Conservation (phyloP, 2,329 filamentous ascomycete genomes). For the Seiridium unicorne region DNA sequence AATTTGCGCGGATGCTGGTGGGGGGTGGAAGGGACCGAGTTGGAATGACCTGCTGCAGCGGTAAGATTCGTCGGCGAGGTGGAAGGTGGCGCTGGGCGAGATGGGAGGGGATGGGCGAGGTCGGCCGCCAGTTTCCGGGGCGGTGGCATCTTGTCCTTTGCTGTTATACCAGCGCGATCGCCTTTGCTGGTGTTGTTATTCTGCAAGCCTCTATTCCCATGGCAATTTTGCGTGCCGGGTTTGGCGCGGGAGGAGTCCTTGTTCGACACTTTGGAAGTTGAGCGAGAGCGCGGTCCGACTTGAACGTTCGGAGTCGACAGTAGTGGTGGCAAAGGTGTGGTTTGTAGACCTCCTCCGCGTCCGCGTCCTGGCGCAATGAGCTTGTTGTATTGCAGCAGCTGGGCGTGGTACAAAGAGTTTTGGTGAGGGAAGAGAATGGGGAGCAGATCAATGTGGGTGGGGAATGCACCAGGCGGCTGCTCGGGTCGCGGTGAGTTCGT, state of each 20-base stretch:
- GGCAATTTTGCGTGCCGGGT: constrained; percentile 51
- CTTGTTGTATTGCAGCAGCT: constrained; percentile 65
- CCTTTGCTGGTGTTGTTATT: constrained; percentile 49
- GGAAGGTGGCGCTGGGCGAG: constrained; percentile 21
- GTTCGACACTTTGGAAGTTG: constrained; percentile 59
- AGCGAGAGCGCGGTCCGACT: constrained; percentile 55
- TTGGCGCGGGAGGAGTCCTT: constrained; percentile 48
- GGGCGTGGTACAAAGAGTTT: constrained; percentile 57
- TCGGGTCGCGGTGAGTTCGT: constrained; percentile 4
- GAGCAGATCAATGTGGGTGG: constrained; percentile 50
- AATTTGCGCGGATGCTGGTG: constrained; percentile 85
- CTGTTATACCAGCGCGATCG: constrained; percentile 61
- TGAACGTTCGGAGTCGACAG: constrained; percentile 56
- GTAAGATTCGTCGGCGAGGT: constrained; percentile 47
- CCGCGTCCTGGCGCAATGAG: constrained; percentile 57
- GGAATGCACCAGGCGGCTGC: constrained; percentile 18
- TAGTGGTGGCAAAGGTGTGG: constrained; percentile 52
- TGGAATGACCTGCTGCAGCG: constrained; percentile 63
- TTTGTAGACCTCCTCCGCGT: constrained; percentile 54
- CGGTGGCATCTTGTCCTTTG: constrained; percentile 50
- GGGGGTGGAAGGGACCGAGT: constrained; percentile 89
- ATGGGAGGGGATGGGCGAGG: constrained; percentile 11
- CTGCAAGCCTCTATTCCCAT: constrained; percentile 63
- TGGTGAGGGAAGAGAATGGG: constrained; percentile 60
- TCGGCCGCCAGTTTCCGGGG: constrained; percentile 7